Base-by-base conservation (phyloP, 2,329 filamentous ascomycete species). In the Botrytis elliptica region DNA sequence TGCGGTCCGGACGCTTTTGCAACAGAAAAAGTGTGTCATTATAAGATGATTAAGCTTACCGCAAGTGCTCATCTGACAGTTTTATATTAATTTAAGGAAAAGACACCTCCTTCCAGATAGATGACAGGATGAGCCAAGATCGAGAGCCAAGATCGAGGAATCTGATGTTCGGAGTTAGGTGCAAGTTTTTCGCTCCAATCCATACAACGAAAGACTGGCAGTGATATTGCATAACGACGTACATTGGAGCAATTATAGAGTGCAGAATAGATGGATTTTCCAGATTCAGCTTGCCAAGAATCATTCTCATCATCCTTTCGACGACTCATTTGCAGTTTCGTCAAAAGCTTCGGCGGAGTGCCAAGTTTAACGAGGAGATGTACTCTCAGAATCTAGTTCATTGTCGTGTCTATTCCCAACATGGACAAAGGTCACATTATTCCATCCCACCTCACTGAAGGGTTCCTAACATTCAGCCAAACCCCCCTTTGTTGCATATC, bases 21-120 rank as follows among this genome's bases (percentile, higher is more conserved):
- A 44, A 16, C 6, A 22, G 8, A 7, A 10, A 33, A 62, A 6
- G 33, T 25, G 8, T 10, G 57, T 25, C 38, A 44, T 57, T 25
- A 42, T 44, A 36, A 29, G 38, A 44, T 18, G 20, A 60, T 44
- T 36, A 38, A 46, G n/a, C 29, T 16, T 36, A 22, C 29, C 42
- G 52, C 33, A n/a, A 18, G n/a, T 70, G 67, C 42, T 44, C 52
- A 70, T 60, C 67, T 70, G 67, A 70, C 38, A 44, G 22, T 12
- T 6, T 33, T 18, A 49, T n/a, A 33, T 8, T 65, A 16, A 46
- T 46, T 33, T 25, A 49, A 66, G 22, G 6, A 10, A 9, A 22
- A 36, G 29, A 33, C 8, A 2, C 9, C 25, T 25, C 10, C n/a
- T 36, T 65, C n/a, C 20, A 36, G 25, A 36, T 33, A 46, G n/a